Percentiles rank a stretch among this genome's conserved stretches.
Conservation (phyloP, 352 stramenopile species). For the Sclerospora graminicola region DNA sequence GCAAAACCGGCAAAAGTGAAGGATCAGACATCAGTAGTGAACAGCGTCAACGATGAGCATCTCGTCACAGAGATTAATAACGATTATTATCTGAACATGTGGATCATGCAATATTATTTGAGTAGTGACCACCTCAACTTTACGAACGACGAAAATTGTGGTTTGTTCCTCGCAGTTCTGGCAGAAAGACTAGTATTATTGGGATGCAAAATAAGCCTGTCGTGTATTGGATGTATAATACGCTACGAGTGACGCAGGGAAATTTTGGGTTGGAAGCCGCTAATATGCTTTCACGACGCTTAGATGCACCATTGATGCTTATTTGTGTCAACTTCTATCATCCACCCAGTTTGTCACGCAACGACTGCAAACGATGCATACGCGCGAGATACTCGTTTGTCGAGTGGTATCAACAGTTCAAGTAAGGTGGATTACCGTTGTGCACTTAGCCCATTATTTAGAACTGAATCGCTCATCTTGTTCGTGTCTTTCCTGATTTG, state of each 20-base stretch:
- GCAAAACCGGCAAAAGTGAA: constrained; percentile 3
- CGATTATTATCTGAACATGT: background rate
- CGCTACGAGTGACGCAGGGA: constrained; percentile 39
- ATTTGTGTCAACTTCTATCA: constrained; percentile 38
- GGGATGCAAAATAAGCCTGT: constrained; percentile 16
- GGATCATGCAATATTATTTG: constrained; percentile 18
- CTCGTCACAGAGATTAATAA: constrained; percentile 1
- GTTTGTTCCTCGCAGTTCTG: constrained; percentile 17
- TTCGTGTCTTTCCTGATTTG: constrained; percentile 40
- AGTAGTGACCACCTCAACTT: constrained; percentile 38
- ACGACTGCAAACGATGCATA: constrained; percentile 45
- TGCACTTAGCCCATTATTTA: constrained; percentile 24
- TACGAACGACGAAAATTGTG: constrained; percentile 31
- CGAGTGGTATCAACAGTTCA: constrained; percentile 37
- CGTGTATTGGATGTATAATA: constrained; percentile 63
- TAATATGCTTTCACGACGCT: constrained; percentile 30
- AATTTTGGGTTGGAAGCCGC: constrained; percentile 56
- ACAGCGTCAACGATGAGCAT: background rate
- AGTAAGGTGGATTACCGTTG: constrained; percentile 29
- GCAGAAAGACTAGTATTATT: constrained; percentile 3
- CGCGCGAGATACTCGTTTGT: constrained; percentile 35
- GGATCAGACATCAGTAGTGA: background rate
- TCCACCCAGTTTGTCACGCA: constrained; percentile 48
- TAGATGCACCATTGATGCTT: constrained; percentile 32
- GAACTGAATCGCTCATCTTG: constrained; percentile 22